These are phyloP conservation scores for Maudiozyma barnettii DNA, from an alignment of 805 yeast genomes.

Conservation along the genomic window DNA sequence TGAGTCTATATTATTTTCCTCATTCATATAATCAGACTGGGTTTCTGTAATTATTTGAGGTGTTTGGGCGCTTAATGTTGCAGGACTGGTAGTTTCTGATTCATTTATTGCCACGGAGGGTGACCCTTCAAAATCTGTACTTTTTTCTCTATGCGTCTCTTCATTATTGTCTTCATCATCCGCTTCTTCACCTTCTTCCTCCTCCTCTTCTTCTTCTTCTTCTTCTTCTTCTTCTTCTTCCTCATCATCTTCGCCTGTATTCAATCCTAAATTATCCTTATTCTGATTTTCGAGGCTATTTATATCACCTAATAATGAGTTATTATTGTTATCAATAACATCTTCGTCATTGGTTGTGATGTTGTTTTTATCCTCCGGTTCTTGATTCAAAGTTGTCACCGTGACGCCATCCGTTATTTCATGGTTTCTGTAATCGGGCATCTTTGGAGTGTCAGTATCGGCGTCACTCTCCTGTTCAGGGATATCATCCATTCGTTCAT, in stretches of 20 bases:
- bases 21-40: too few species aligned
- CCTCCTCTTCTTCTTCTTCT: conserved; percentile 1
- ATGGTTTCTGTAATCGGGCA: not conserved
- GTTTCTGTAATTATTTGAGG: not conserved
- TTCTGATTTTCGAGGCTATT: not conserved
- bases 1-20: too few species aligned
- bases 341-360: not conserved
- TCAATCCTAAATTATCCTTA: not conserved
- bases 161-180: conserved; percentile 4
- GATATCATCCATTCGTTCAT: not conserved
- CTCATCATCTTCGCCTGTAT: not conserved
- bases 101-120: not conserved
- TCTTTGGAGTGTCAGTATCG: not conserved
- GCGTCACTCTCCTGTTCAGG: not conserved
- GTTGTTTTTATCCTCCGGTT: not conserved
- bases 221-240: conserved; percentile 1
- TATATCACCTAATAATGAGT: not conserved
- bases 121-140: not conserved
- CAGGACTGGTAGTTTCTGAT: not conserved
- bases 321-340: not conserved
- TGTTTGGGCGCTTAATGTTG: not conserved
- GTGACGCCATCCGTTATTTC: not conserved
- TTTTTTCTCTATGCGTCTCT: conserved; percentile 1
- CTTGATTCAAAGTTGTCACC: not conserved
- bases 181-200: conserved; percentile 1